Evolutionary conservation across 352 stramenopile species (phyloP).

Genomic region (Pythium scleroteichum): DNA sequence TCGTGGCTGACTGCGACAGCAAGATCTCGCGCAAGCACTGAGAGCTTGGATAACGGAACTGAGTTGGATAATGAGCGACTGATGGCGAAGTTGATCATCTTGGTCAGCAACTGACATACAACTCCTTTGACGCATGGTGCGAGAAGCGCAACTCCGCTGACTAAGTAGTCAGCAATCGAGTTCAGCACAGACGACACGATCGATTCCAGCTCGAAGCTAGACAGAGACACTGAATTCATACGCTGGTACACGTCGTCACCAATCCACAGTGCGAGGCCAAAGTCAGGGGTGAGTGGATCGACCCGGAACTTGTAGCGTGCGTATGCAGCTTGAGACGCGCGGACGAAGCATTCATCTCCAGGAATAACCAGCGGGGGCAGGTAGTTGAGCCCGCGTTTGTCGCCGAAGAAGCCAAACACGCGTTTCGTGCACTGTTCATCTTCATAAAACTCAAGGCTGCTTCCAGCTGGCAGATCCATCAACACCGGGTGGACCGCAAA

Average conservation of each 20-base stretch:
- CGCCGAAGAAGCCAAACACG: conserved; percentile 76
- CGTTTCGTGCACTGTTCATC: conserved; percentile 62
- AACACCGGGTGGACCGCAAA: conserved; percentile 77
- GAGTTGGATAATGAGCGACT: conserved; percentile 47
- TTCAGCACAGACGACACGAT: conserved; percentile 53
- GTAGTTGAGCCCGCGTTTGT: conserved; percentile 69
- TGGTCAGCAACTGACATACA: conserved; percentile 54
- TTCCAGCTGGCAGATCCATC: conserved; percentile 75
- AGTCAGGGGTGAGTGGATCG: conserved; percentile 62
- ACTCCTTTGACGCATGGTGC: conserved; percentile 49
- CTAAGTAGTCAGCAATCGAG: conserved; percentile 50
- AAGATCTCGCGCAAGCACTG: conserved; percentile 52
- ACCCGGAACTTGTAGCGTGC: conserved; percentile 83
- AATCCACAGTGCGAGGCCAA: conserved; percentile 76
- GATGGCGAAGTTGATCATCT: conserved; percentile 71
- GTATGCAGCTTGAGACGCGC: conserved; percentile 60
- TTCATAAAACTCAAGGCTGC: conserved; percentile 69
- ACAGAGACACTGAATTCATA: conserved; percentile 47
- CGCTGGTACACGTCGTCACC: conserved; percentile 68
- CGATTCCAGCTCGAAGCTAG: conserved; percentile 61
- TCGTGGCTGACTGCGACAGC: conserved; percentile 67
- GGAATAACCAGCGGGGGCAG: conserved; percentile 60
- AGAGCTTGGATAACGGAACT: conserved; percentile 62
- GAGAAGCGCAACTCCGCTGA: conserved; percentile 32
- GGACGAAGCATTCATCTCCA: conserved; percentile 65